phyloP scores from a whole-genome alignment of 2,329 filamentous ascomycete species.

The Phialophora chinensis region DNA sequence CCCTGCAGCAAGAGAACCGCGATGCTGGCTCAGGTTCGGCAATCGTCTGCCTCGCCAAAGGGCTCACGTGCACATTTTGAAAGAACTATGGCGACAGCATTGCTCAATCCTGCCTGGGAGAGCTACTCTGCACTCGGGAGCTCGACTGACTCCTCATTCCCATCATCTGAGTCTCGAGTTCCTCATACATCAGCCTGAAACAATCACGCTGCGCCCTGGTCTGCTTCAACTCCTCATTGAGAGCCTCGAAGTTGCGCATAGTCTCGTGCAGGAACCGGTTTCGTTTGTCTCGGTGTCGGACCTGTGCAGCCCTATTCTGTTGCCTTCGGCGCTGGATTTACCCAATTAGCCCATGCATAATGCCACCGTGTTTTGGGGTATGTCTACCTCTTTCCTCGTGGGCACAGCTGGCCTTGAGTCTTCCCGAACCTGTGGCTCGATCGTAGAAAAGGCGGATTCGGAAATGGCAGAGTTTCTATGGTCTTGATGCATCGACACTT shows the following conservation, averaged over 20 bases:
- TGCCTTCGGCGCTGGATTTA: constrained; percentile 18
- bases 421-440: constrained; percentile 7
- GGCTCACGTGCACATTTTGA: neutral
- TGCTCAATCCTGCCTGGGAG: neutral
- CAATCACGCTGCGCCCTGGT: constrained; percentile 14
- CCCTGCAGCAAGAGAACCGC: neutral
- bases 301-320: constrained; percentile 19
- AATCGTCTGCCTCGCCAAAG: neutral
- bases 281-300: constrained; percentile 20
- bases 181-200: constrained; percentile 21
- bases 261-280: constrained; percentile 23
- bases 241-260: constrained; percentile 16
- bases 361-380: neutral
- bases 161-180: constrained; percentile 19
- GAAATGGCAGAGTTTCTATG: neutral
- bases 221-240: constrained; percentile 20
- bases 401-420: neutral
- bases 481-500: neutral
- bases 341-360: constrained; percentile 1
- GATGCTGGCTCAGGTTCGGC: neutral
- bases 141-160: neutral
- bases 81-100: neutral
- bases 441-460: neutral
- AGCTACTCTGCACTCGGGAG: constrained; percentile 5
- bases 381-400: constrained; percentile 20